Base-by-base conservation (phyloP, 73 alveolate species). In the Symbiodinium pilosum region DNA sequence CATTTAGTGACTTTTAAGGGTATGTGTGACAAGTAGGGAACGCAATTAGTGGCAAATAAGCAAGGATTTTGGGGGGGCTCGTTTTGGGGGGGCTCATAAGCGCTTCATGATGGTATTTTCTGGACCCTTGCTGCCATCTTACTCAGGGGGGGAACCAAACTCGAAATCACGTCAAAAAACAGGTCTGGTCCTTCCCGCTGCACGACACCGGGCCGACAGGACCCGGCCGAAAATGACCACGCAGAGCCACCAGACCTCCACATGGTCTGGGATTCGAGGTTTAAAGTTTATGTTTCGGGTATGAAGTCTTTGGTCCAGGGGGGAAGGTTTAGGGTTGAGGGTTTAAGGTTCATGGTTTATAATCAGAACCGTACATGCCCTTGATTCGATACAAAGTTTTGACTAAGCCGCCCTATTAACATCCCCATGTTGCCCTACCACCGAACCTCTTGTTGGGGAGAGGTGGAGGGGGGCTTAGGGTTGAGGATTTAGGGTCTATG, bases 211-310 rank as follows among this genome's bases (percentile, higher is more conserved):
- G 41, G 77, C 77, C 9, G 77, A 64, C 11, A 64, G 28, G 77
- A 64, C 77, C 38, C 77, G 77, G 36, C 77, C 77, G 77, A 64
- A 64, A 36, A 64, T 32, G 16, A 64, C 77, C 38, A 26, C 77
- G 77, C 77, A 64, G 77, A 28, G 21, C 77, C 77, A 64, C 77
- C 77, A 64, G 77, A 64, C 77, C 77, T 64, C 77, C 26, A n/a
- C n/a, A n/a, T n/a, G n/a, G n/a, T n/a, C 64, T 47, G 8, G 8
- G 16, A 47, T 11, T 8, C 24, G 64, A 47, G 8, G 24, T 47
- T 11, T 47, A 47, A 47, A 16, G 64, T 47, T 47, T 47, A 8
- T 47, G 16, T 47, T 11, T 11, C 24, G 16, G 64, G 8, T 47
- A 8, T 47, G 16, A 47, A 47, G 64, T 47, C 16, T 47, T 16